Base-by-base conservation (phyloP, 2,329 filamentous ascomycete species). In the Trichoderma semiorbis region DNA sequence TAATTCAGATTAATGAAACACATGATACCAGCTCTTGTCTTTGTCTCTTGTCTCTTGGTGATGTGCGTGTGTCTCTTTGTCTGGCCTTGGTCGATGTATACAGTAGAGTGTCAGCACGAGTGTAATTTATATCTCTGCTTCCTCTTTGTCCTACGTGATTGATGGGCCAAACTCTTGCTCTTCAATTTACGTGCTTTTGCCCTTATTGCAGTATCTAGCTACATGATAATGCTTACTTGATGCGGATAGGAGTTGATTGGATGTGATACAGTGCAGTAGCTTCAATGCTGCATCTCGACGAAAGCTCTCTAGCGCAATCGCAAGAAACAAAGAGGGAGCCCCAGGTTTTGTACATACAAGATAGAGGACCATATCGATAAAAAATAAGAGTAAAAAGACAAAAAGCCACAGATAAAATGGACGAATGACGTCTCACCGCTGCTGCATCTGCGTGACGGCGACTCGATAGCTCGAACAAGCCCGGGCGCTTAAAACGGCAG, bases 401-500 rank as follows among this genome's bases (percentile, higher is more conserved):
- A n/a, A 11, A 57, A 28, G 18, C 34, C 24, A 39, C 18, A 21
- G 26, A 58, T 16, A 21, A 28, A 67, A 67, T 58, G 50, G 55
- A 50, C 65, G 53, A 69, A 69, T 69, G 53, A 21, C n/a, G 53
- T 61, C 34, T 69, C 65, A 61, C 65, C 65, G 55, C 65, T 61
- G 65, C 55, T 50, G 65, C 65, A 69, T 47, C 65, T 47, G 55
- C 18, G 34, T 61, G 65, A 69, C 28, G 36, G 53, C 32, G 32
- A 43, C 11, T 62, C 61, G n/a, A 39, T 47, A 47, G 61, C 61
- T 65, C n/a, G 34, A 60, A 60, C 28, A 61, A 60, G 65, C 21
- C 53, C 47, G 65, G 65, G 65, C 65, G 65, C 65, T 69, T 69
- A 69, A 60, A 61, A 60, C 55, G 36, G 55, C 65, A 69, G n/a